Percentiles rank a stretch among this genome's conserved stretches.
These are phyloP conservation scores for Neofusicoccum ribis DNA, from an alignment of 2,329 filamentous ascomycete species.

Conservation along the genomic window DNA sequence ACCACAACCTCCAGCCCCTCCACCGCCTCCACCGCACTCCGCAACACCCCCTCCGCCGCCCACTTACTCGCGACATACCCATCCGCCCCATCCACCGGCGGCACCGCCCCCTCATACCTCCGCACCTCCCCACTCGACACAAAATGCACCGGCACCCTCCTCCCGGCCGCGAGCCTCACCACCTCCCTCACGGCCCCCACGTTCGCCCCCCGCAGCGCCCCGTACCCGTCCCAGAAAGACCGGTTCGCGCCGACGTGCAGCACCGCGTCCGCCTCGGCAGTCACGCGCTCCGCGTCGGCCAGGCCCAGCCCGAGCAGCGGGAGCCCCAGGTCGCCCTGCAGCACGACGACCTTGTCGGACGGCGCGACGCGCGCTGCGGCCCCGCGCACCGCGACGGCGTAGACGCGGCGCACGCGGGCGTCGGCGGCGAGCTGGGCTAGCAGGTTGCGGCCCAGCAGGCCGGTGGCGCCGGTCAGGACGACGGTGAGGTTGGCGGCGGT, in stretches of 20 bases:
- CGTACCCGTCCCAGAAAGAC: slow-evolving; percentile 30
- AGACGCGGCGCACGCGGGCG: slow-evolving; percentile 29
- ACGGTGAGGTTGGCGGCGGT: background rate
- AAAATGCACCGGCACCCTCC: slow-evolving; percentile 24
- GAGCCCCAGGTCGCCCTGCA: slow-evolving; percentile 40
- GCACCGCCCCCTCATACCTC: background rate
- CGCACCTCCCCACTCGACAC: slow-evolving; percentile 17
- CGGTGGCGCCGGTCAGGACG: slow-evolving; percentile 25
- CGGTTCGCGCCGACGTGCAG: slow-evolving; percentile 28
- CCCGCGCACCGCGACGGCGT: slow-evolving; percentile 46
- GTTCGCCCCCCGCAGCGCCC: slow-evolving; percentile 28
- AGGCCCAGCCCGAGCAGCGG: slow-evolving; percentile 26
- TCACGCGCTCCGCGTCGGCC: background rate
- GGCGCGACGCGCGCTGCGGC: background rate
- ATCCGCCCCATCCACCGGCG: slow-evolving; percentile 5
- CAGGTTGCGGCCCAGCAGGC: slow-evolving; percentile 21
- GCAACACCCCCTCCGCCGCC: slow-evolving; percentile 22
- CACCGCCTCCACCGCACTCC: slow-evolving; percentile 15
- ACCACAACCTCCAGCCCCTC: background rate
- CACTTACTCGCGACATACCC: slow-evolving; percentile 24
- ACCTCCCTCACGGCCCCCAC: slow-evolving; percentile 21
- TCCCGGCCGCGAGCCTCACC: slow-evolving; percentile 14
- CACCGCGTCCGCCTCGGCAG: slow-evolving; percentile 20
- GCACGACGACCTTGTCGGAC: slow-evolving; percentile 20
- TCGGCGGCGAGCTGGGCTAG: slow-evolving; percentile 34